A percentile compares a stretch with the other conserved stretches of the same genome.
These are phyloP conservation scores for Paraphaeosphaeria sporulosa DNA, from an alignment of 2,329 filamentous ascomycete species.

Conservation along the genomic window DNA sequence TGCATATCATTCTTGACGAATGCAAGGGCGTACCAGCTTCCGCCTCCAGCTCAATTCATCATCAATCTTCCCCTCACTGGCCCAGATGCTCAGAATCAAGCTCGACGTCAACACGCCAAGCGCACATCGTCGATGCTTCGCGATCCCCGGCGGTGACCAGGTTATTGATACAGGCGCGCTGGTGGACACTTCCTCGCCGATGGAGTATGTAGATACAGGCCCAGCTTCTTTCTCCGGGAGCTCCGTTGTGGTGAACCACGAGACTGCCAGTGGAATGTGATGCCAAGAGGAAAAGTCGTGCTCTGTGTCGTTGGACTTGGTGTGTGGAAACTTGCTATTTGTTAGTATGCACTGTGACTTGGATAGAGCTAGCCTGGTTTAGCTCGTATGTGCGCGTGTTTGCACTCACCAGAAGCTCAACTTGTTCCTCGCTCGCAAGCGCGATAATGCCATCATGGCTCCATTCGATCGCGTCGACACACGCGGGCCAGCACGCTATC, in stretches of 20 bases:
- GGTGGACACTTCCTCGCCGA: constrained; percentile 66
- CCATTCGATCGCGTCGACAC: constrained; percentile 62
- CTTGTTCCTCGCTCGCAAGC: constrained; percentile 57
- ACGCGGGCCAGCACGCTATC: constrained; percentile 58
- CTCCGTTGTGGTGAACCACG: constrained; percentile 61
- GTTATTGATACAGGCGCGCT: constrained; percentile 58
- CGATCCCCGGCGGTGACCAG: constrained; percentile 66
- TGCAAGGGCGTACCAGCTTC: constrained; percentile 35
- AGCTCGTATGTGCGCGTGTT: background rate
- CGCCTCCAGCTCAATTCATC: constrained; percentile 60
- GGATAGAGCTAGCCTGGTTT: background rate
- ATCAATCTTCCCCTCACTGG: constrained; percentile 53
- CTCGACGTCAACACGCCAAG: constrained; percentile 66
- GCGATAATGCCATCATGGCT: constrained; percentile 6
- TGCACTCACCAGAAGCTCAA: constrained; percentile 58
- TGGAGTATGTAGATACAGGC: constrained; percentile 58
- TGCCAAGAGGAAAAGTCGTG: constrained; percentile 46
- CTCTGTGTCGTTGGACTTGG: constrained; percentile 35
- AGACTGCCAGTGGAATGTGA: constrained; percentile 55
- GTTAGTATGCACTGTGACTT: background rate
- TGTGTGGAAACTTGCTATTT: constrained; percentile 42
- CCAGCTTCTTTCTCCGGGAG: constrained; percentile 55
- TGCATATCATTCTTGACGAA: background rate
- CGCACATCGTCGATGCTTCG: constrained; percentile 60
- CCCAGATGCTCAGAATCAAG: constrained; percentile 64